A percentile compares a stretch with the other conserved stretches of the same genome.
Conservation (phyloP, 805 yeast genomes). For the Metschnikowia borealis region DNA sequence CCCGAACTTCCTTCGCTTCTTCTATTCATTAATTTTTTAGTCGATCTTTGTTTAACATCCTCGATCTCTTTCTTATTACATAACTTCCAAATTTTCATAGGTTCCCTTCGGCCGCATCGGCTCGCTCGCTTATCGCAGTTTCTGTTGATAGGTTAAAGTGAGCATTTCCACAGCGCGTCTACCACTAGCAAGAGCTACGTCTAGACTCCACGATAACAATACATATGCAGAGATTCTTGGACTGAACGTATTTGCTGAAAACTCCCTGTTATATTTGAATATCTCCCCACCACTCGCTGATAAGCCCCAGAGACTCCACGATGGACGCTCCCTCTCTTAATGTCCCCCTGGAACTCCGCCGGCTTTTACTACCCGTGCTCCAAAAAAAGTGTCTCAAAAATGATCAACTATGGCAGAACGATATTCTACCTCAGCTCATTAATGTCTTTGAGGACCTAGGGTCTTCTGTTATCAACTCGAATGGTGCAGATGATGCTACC, state of each 20-base stretch:
- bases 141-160: neutral
- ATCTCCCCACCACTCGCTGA: neutral
- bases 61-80: too few species aligned
- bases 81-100: neutral
- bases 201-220: neutral
- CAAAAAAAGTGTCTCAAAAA: constrained; percentile 8
- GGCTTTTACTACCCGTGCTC: constrained; percentile 10
- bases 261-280: neutral
- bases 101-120: too few species aligned
- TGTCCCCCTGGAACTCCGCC: constrained; percentile 4
- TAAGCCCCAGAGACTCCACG: neutral
- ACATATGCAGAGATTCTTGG: neutral
- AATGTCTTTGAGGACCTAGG: constrained; percentile 6
- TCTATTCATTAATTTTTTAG: neutral
- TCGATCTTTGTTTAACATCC: neutral
- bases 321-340: neutral
- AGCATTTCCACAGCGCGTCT: constrained; percentile 1
- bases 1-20: neutral
- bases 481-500: constrained; percentile 10
- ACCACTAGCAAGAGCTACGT: neutral
- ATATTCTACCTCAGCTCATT: constrained; percentile 9
- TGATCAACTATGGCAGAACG: constrained; percentile 13
- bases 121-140: constrained; percentile 2
- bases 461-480: constrained; percentile 5
- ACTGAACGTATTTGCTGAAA: neutral